Evolutionary conservation across 441 rosid genomes (phyloP).

Genomic region (Erodium chrysanthum): DNA sequence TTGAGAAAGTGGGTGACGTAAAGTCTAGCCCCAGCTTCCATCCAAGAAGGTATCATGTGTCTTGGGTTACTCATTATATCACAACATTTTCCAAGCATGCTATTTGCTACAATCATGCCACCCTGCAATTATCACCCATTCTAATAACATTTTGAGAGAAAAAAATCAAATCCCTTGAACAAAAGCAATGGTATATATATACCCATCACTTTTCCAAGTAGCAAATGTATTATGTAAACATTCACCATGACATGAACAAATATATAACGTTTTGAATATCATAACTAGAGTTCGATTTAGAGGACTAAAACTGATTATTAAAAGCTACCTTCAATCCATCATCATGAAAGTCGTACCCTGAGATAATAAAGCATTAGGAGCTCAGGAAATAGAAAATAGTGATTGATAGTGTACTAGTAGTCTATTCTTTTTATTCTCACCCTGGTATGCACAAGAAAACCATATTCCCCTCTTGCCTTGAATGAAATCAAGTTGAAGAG

Average conservation of each 20-base stretch:
- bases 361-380: conserved; percentile 7
- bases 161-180: no score
- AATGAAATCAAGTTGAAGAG: conserved; percentile 55
- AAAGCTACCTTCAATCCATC: conserved; percentile 66
- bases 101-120: conserved; percentile 37
- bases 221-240: no score
- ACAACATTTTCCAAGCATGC: conserved; percentile 37
- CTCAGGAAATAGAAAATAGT: no score
- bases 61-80: conserved; percentile 35
- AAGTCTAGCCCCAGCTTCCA: conserved; percentile 56
- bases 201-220: no score
- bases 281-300: no score
- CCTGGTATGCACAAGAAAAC: conserved; percentile 86
- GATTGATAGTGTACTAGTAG: no score
- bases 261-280: no score
- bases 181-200: no score
- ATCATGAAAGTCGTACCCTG: conserved; percentile 95
- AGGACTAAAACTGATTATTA: no score
- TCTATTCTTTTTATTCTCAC: conserved; percentile 22
- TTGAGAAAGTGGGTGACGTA: conserved; percentile 57
- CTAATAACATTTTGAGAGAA: no score
- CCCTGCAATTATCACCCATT: conserved; percentile 27
- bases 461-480: conserved; percentile 77
- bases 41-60: conserved; percentile 56
- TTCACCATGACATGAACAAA: no score